Evolutionary conservation across 192 early-diverging fungal species (phyloP), one percentile per base, ranked within the genome.

Genomic region (Chytriomyces sp.): DNA sequence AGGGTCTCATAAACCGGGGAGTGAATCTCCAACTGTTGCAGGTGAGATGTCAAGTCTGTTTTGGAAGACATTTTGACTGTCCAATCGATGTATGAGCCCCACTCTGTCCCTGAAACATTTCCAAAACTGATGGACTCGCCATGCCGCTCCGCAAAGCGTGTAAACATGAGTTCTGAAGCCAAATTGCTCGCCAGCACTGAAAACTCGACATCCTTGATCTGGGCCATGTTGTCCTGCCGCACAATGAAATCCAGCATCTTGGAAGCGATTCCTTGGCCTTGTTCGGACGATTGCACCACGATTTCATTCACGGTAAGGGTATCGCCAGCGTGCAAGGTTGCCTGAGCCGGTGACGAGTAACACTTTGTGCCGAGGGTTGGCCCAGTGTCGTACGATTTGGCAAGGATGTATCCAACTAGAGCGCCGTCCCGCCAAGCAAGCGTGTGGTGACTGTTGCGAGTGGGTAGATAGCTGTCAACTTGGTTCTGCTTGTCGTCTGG

Each of bases 301-400:
- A 73, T 73, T 46, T 73, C 71, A 60, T 73, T 73, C 45, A 73
- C 49, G n/a, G 45, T 73, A 45, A 73, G 61, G 11, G 71, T 73
- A 62, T 73, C 71, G 20, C 44, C 18, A 24, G 61, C n/a, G n/a
- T 7, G 26, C 20, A 7, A 45, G 16, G 6, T 7, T n/a, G 71
- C 43, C 16, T 47, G 13, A 45, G 60, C 69, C 8, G 28, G 18
- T n/a, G 69, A 5, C 49, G 10, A 26, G 69, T 70, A 70, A 7
- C 8, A 13, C 18, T 50, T 70, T 23, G 13, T 20, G 20, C 49
- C 50, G 23, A 70, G 47, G 5, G 9, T 23, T 47, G 8, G n/a
- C 3, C 26, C 28, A 3, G 69, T 70, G 9, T 20, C 35, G 44
- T 43, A 73, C 10, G 71, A 45, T 18, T 48, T 57, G 10, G 71